Evolutionary conservation across 495 filamentous ascomycete species (phyloP).

Genomic region (Talaromyces thailandensis): DNA sequence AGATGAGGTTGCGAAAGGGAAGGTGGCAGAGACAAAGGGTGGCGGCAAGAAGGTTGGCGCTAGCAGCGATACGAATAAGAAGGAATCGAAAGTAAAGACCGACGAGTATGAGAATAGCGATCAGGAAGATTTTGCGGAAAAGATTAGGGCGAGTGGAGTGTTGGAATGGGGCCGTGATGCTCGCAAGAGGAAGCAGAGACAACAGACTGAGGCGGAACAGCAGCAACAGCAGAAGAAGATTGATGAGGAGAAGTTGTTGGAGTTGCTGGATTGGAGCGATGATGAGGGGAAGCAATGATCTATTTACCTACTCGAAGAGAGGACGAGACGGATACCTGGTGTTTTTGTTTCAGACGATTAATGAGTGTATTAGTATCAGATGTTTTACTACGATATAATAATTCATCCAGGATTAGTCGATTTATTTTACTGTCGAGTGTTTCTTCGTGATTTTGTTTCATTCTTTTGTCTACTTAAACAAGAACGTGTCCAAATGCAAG

Average conservation of each 20-base stretch:
- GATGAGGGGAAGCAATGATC: slow-evolving; percentile 13
- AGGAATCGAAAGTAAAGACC: neutral
- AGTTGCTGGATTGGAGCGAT: slow-evolving; percentile 55
- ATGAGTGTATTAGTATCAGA: neutral
- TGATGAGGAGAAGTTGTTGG: slow-evolving; percentile 50
- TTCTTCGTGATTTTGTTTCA: neutral
- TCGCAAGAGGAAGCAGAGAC: slow-evolving; percentile 50
- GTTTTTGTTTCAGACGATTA: neutral
- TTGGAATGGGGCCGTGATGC: slow-evolving; percentile 44
- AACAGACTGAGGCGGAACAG: slow-evolving; percentile 35
- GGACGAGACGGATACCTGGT: slow-evolving; percentile 1
- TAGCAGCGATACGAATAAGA: neutral
- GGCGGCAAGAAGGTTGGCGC: neutral
- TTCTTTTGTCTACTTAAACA: neutral
- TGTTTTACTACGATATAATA: neutral
- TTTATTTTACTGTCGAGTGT: neutral
- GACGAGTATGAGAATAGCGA: slow-evolving; percentile 1
- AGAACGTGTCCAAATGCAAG: neutral
- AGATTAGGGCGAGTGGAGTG: slow-evolving; percentile 30
- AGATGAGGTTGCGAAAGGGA: neutral
- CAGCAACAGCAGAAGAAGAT: slow-evolving; percentile 34
- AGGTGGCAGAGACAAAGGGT: neutral
- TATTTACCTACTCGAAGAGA: neutral
- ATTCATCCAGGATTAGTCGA: neutral
- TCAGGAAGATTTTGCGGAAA: slow-evolving; percentile 15